Conservation (phyloP, 257 asterid genomes). For the Anisodus acutangulus region DNA sequence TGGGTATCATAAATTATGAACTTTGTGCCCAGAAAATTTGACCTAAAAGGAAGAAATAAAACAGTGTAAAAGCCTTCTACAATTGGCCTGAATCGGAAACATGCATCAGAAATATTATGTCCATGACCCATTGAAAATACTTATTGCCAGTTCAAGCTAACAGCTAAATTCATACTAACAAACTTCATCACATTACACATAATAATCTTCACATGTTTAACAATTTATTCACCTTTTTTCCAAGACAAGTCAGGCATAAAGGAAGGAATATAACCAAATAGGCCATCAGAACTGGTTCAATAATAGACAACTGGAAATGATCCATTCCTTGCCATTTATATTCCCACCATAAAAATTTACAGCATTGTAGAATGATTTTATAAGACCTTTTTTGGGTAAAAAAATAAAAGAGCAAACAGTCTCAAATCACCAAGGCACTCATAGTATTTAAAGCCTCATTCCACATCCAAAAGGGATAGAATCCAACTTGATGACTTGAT, state of each 20-base stretch:
- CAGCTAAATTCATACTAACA: not conserved
- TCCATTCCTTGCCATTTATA: not conserved
- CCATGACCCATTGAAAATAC: constrained; percentile 10
- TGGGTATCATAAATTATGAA: constrained; percentile 82
- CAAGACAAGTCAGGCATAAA: not conserved
- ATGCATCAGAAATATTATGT: not conserved
- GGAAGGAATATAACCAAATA: not conserved
- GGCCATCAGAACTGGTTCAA: not conserved
- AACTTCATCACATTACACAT: constrained; percentile 9
- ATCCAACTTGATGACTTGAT: not conserved
- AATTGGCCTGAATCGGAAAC: not conserved
- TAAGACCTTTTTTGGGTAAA: not conserved
- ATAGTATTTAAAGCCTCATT: not conserved
- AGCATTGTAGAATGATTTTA: constrained; percentile 4
- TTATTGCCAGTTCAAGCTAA: not conserved
- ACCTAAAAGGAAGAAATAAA: constrained; percentile 47
- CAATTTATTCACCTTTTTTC: not conserved
- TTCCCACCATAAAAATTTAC: not conserved
- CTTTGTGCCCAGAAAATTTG: constrained; percentile 85
- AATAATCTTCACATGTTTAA: not conserved
- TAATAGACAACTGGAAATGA: not conserved
- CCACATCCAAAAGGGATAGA: constrained; percentile 9
- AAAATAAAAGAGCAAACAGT: not conserved
- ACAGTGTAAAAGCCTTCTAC: not conserved
- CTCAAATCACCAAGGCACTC: not conserved